Conservation (phyloP, 73 alveolate genomes). For the Tetrahymena thermophila region DNA sequence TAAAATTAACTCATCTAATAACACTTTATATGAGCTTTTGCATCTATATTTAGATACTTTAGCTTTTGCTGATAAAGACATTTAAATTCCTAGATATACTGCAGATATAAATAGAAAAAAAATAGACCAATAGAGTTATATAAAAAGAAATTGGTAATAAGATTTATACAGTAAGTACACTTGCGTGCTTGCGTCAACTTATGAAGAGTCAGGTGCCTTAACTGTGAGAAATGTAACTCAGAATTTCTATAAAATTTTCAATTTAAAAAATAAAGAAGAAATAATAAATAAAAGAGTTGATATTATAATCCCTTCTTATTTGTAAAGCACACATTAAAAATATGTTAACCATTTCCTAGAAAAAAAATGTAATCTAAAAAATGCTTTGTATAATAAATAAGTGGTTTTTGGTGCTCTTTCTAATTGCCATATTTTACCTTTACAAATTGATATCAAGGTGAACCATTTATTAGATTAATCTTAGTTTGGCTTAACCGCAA, state of each 20-base stretch:
- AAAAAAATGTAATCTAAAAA: not conserved
- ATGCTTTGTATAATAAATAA: not conserved
- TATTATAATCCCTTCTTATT: not conserved
- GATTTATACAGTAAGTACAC: not conserved
- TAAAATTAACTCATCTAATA: not conserved
- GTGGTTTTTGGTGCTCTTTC: not conserved
- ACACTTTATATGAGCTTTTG: not conserved
- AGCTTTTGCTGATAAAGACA: not conserved
- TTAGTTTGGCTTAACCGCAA: not conserved
- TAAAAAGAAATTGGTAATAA: not conserved
- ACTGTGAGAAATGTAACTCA: not conserved
- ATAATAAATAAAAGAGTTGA: not conserved
- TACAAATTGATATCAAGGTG: not conserved
- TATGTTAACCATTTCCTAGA: not conserved
- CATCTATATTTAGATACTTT: not conserved
- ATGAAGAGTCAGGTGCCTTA: not conserved
- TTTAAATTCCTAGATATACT: not conserved
- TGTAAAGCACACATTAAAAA: not conserved
- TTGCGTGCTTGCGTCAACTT: not conserved
- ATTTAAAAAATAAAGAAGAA: not conserved
- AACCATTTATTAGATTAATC: not conserved
- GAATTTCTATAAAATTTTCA: not conserved
- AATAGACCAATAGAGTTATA: not conserved
- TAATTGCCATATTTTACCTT: not conserved
- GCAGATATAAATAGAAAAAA: not conserved